Evolutionary conservation across 2,329 filamentous ascomycete genomes (phyloP).

Genomic region (Beauveria sp.): DNA sequence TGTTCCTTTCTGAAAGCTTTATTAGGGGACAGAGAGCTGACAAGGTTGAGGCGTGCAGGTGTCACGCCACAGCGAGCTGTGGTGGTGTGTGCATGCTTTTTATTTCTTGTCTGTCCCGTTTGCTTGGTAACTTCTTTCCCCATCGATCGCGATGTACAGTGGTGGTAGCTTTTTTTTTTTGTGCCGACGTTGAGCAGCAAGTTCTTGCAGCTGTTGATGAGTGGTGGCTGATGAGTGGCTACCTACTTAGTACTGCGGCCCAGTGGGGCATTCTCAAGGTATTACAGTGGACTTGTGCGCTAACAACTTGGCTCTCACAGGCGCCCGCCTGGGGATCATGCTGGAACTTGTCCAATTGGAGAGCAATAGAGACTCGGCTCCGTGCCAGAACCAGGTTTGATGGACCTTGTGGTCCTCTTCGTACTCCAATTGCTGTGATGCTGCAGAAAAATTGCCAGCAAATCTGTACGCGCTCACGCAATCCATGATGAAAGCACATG

Average conservation of each 20-base stretch:
- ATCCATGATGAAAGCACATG: neutral
- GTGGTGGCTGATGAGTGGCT: no score
- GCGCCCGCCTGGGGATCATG: neutral
- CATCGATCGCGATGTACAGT: neutral
- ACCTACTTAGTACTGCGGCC: no score
- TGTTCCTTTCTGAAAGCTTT: neutral
- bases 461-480: neutral
- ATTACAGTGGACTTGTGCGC: neutral
- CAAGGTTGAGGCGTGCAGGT: neutral
- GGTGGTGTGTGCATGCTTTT: neutral
- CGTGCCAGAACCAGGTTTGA: neutral
- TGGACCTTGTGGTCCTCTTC: neutral
- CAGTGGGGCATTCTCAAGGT: no score
- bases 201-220: no score
- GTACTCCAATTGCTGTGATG: neutral
- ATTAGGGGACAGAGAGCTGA: neutral
- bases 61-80: neutral
- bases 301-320: neutral
- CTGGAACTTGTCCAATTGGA: neutral
- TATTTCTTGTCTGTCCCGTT: neutral
- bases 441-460: neutral
- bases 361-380: neutral
- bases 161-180: no score
- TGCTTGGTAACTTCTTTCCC: neutral
- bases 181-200: no score